Evolutionary conservation across 768 basidiomycete genomes (phyloP), one percentile per base, ranked within the genome.

Genomic region (Pleurotus citrinopileatus): DNA sequence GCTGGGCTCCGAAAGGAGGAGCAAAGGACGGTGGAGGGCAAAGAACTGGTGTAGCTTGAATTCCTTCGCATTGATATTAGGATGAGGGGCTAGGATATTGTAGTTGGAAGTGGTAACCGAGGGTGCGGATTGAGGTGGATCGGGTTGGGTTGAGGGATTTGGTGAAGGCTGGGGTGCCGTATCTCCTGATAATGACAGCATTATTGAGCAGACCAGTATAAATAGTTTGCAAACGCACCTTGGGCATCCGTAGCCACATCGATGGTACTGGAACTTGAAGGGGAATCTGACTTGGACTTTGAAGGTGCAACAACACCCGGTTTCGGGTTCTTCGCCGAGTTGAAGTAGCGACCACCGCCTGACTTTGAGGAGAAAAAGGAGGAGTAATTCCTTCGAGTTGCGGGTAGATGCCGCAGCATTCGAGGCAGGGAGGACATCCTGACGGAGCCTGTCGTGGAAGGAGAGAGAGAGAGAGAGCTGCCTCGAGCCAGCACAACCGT

Each of bases 41-140:
- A 94, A 93, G 70, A 94, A 93, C 52, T 89, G 87, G 64, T 92
- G 89, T 9, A 91, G 77, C 63, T 84, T 87, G 68, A 88, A 84
- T 59, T 89, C 88, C 57, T 84, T 82, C 9, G 85, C 65, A 52
- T 76, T 81, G 53, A 91, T 61, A 22, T 78, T 60, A 1, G 84
- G 86, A 59, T 89, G 86, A 9, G 71, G 59, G 27, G 48, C 56
- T 44, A 59, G 56, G 42, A 63, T 48, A 20, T 59, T 46, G 43
- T 55, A 55, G 1, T 50, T 55, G 3, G 57, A 52, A 38, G 52
- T 42, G 29, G 57, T 47, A 10, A 59, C 53, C 19, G 66, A 59
- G 13, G 58, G 53, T 45, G 65, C 55, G 44, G 59, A 36, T 23
- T 58, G 55, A 23, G 55, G 29, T 15, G 55, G 43, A 3, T 55